phyloP scores from a whole-genome alignment of 2,329 filamentous ascomycete species.

The Epichloe typhina region DNA sequence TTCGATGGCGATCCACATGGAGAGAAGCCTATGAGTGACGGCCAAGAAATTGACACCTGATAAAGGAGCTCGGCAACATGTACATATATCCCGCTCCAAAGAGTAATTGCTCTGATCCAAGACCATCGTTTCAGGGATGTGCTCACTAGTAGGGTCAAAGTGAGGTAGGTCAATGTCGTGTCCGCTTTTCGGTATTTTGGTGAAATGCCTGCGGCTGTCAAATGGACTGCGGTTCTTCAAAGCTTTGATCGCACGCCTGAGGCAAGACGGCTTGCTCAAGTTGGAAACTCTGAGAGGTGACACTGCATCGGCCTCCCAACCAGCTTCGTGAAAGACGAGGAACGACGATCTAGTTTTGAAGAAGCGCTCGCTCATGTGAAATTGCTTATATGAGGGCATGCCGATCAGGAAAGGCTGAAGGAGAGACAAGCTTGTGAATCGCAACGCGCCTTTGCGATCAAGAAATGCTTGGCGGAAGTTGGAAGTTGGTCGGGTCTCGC shows the following conservation, averaged over 20 bases:
- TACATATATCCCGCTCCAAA: neutral
- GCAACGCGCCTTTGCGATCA: neutral
- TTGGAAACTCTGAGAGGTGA: neutral
- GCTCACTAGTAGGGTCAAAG: neutral
- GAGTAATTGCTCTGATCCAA: neutral
- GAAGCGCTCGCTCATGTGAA: conserved; percentile 6
- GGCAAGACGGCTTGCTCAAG: neutral
- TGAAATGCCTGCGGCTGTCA: neutral
- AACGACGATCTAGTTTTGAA: conserved; percentile 6
- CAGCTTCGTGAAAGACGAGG: conserved; percentile 4
- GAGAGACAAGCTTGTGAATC: neutral
- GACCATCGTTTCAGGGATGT: neutral
- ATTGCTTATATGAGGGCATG: conserved; percentile 8
- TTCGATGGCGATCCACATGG: neutral
- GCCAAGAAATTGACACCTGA: neutral
- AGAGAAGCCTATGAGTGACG: neutral
- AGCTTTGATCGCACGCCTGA: neutral
- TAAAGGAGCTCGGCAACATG: neutral
- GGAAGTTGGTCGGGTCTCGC: neutral
- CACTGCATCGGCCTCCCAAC: neutral
- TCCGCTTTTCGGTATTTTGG: neutral
- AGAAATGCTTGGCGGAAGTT: neutral
- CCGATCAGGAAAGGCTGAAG: conserved; percentile 6
- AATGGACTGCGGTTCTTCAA: neutral
- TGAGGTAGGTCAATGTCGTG: neutral